Percentiles rank a stretch among this genome's conserved stretches.
These are phyloP conservation scores for Phycomyces nitens DNA, from an alignment of 192 early-diverging fungal genomes.

Conservation along the genomic window DNA sequence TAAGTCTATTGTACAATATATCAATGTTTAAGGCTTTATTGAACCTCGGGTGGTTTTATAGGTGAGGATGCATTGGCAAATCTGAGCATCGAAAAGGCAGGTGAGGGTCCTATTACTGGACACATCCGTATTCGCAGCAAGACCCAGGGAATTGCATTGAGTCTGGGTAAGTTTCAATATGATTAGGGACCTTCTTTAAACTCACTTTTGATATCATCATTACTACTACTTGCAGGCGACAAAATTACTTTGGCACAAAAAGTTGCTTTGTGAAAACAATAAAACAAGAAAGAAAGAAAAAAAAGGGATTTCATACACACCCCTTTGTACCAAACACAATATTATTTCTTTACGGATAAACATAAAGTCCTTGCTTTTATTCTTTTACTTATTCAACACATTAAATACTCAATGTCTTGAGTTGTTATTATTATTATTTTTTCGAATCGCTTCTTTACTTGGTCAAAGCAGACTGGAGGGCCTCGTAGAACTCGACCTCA, in stretches of 20 bases:
- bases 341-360: neutral
- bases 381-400: neutral
- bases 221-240: neutral
- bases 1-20: neutral
- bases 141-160: conserved; percentile 97
- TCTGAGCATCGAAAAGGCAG: conserved; percentile 85
- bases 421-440: neutral
- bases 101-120: conserved; percentile 76
- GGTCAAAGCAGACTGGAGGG: conserved; percentile 71
- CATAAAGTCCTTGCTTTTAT: neutral
- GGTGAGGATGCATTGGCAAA: conserved; percentile 96
- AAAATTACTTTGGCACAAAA: conserved; percentile 27
- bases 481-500: conserved; percentile 87
- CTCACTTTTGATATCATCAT: neutral
- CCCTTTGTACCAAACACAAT: neutral
- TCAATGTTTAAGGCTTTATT: neutral
- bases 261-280: conserved; percentile 7
- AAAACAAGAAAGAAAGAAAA: conserved; percentile 9
- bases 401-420: neutral
- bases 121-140: conserved; percentile 98
- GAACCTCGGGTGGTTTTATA: neutral
- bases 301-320: neutral
- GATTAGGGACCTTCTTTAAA: too few species aligned
- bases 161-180: conserved; percentile 56
- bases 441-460: conserved; percentile 18